These are phyloP conservation scores for Stylosanthes scabra DNA, from an alignment of 331 rosid genomes.

Conservation along the genomic window DNA sequence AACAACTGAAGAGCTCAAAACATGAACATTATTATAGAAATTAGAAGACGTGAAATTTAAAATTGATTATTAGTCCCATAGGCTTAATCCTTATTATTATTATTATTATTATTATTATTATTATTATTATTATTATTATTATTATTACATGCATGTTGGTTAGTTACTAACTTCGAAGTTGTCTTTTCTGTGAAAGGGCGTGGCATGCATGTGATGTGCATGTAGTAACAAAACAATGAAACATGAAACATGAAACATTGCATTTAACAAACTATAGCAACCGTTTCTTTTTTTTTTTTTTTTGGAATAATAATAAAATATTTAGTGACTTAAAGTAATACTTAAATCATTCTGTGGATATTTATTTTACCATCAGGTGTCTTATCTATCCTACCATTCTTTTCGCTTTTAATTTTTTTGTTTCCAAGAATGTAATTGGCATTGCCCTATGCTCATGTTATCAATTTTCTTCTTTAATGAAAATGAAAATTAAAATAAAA, in stretches of 20 bases:
- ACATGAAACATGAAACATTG: slow-evolving; percentile 30
- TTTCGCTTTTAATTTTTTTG: slow-evolving; percentile 1
- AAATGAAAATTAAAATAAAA: too few species aligned
- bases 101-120: too few species aligned
- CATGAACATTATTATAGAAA: too few species aligned
- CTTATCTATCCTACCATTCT: slow-evolving; percentile 31
- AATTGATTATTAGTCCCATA: too few species aligned
- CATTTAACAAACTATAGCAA: neutral
- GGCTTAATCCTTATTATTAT: too few species aligned
- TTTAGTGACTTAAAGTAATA: neutral
- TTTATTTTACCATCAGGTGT: slow-evolving; percentile 11
- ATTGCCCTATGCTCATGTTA: neutral
- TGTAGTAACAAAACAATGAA: neutral
- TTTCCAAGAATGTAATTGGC: slow-evolving; percentile 6
- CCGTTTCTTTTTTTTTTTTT: neutral
- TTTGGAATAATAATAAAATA: neutral
- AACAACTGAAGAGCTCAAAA: too few species aligned
- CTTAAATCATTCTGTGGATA: slow-evolving; percentile 23
- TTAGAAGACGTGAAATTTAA: too few species aligned
- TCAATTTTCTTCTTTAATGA: neutral
- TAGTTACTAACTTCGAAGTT: slow-evolving; percentile 33
- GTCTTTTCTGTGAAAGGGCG: slow-evolving; percentile 23
- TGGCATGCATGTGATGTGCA: neutral
- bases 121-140: too few species aligned
- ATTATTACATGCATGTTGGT: neutral